Conservation (phyloP, 257 asterid genomes). For the Pogostemon cablin region DNA sequence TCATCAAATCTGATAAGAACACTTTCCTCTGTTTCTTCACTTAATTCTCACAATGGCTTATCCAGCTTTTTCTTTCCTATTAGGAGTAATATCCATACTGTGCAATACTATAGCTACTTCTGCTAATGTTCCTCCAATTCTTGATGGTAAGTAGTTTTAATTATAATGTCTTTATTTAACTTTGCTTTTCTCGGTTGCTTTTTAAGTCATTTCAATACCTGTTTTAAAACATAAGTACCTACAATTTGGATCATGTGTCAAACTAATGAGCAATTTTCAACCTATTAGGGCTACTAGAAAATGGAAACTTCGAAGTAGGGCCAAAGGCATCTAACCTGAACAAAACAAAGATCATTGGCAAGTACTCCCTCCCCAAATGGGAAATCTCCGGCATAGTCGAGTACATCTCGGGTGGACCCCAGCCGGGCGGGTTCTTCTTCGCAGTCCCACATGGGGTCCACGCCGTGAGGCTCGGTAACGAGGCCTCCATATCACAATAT, state of each 20-base stretch:
- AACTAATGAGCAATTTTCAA: neutral
- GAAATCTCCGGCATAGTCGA: slow-evolving; percentile 66
- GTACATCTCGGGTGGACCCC: slow-evolving; percentile 76
- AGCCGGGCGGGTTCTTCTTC: slow-evolving; percentile 69
- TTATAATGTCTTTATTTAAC: neutral
- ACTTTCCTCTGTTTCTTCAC: neutral
- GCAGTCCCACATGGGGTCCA: slow-evolving; percentile 73
- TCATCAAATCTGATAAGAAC: neutral
- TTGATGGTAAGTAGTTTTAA: slow-evolving; percentile 49
- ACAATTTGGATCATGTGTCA: neutral
- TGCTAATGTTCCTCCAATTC: slow-evolving; percentile 35
- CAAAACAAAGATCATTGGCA: slow-evolving; percentile 64
- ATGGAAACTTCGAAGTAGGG: slow-evolving; percentile 72
- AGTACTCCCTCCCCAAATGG: slow-evolving; percentile 75
- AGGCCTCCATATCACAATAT: slow-evolving; percentile 62
- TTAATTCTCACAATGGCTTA: slow-evolving; percentile 42
- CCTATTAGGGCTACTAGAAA: slow-evolving; percentile 50
- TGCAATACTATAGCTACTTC: slow-evolving; percentile 41
- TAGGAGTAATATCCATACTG: slow-evolving; percentile 30
- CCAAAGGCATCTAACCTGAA: slow-evolving; percentile 56
- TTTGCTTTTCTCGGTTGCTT: no score
- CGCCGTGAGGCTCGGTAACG: slow-evolving; percentile 75
- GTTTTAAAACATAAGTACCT: neutral
- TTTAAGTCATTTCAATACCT: neutral
- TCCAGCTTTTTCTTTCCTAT: slow-evolving; percentile 38